Conservation (phyloP, 805 yeast species). For the Pichia californica region DNA sequence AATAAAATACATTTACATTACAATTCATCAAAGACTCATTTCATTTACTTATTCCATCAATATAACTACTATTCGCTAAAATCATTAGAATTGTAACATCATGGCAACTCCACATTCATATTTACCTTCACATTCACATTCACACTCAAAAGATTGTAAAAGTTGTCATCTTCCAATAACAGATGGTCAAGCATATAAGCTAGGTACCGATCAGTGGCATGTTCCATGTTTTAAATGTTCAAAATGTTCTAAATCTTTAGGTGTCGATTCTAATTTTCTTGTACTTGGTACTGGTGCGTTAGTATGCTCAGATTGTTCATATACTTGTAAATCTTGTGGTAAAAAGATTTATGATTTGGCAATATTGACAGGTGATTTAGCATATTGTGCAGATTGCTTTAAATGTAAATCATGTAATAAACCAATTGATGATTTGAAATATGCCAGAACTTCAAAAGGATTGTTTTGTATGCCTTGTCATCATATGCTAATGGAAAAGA, state of each 20-base stretch:
- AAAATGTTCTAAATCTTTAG: slow-evolving; percentile 69
- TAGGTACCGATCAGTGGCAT: slow-evolving; percentile 96
- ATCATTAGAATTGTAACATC: too few species aligned
- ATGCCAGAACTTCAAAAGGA: slow-evolving; percentile 91
- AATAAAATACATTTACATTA: too few species aligned
- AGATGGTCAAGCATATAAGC: slow-evolving; percentile 92
- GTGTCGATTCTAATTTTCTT: slow-evolving; percentile 82
- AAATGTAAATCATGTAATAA: slow-evolving; percentile 82
- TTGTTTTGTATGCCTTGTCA: slow-evolving; percentile 91
- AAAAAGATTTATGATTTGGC: slow-evolving; percentile 90
- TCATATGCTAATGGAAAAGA: slow-evolving; percentile 69
- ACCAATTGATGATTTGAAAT: slow-evolving; percentile 79
- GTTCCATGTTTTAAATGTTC: slow-evolving; percentile 88
- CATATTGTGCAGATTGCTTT: slow-evolving; percentile 88
- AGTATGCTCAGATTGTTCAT: slow-evolving; percentile 89
- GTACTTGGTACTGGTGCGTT: slow-evolving; percentile 90
- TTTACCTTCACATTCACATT: neutral
- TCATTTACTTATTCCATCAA: too few species aligned
- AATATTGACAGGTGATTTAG: slow-evolving; percentile 89
- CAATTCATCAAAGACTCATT: too few species aligned
- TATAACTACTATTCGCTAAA: too few species aligned
- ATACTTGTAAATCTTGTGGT: slow-evolving; percentile 77
- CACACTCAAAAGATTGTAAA: slow-evolving; percentile 24
- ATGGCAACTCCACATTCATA: too few species aligned
- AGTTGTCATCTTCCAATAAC: slow-evolving; percentile 49